A percentile compares a stretch with the other conserved stretches of the same genome.
Evolutionary conservation across 1,284 basidiomycete species (phyloP).

Genomic region (Ustilago lituana): DNA sequence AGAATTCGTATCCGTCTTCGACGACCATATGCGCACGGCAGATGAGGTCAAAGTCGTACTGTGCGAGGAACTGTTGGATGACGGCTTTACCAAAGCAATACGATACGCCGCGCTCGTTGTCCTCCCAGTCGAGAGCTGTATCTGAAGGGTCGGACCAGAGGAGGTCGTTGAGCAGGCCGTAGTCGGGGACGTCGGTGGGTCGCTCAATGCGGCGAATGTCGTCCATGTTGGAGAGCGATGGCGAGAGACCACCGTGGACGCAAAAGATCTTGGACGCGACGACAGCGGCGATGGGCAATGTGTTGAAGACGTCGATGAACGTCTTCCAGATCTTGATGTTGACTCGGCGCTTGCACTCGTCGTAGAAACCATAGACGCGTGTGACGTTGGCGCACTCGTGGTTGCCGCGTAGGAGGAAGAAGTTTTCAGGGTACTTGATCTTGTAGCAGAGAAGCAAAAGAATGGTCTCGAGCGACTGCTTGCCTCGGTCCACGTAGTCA

Average conservation of each 20-base stretch:
- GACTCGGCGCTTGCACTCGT: constrained; percentile 98
- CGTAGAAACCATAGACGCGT: constrained; percentile 99
- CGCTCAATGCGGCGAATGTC: constrained; percentile 98
- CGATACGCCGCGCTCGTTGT: constrained; percentile 99
- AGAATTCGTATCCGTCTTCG: constrained; percentile 96
- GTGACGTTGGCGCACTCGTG: constrained; percentile 99
- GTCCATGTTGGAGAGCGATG: constrained; percentile 97
- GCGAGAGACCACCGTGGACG: constrained; percentile 96
- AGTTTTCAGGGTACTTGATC: constrained; percentile 97
- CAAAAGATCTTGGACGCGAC: constrained; percentile 99
- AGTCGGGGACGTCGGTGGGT: constrained; percentile 99
- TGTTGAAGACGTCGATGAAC: constrained; percentile 99
- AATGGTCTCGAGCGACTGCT: constrained; percentile 98
- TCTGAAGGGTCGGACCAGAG: constrained; percentile 99
- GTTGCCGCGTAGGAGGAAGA: constrained; percentile 96
- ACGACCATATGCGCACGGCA: constrained; percentile 99
- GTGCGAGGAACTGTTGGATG: constrained; percentile 90
- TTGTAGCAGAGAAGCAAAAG: constrained; percentile 97
- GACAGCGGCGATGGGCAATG: constrained; percentile 95
- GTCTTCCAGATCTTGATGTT: constrained; percentile 99
- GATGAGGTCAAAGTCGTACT: constrained; percentile 95
- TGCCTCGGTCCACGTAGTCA: constrained; percentile 98
- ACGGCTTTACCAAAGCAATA: constrained; percentile 99
- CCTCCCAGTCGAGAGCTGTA: constrained; percentile 98
- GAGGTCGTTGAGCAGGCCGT: constrained; percentile 94